Evolutionary conservation across 2,329 filamentous ascomycete genomes (phyloP).

Genomic region (Zalaria obscura): DNA sequence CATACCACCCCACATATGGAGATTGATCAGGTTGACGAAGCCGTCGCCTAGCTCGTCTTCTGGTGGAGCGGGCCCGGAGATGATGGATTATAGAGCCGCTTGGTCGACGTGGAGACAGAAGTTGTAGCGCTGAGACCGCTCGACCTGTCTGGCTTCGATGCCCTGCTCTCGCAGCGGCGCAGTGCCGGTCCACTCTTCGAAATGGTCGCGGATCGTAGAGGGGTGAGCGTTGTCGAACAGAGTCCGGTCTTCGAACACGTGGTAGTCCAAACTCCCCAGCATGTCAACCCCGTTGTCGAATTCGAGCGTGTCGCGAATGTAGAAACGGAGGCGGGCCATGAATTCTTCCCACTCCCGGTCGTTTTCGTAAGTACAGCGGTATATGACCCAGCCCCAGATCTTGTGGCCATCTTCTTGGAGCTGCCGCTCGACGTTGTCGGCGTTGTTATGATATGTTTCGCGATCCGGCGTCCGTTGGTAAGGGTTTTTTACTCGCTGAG

Average conservation of each 20-base stretch:
- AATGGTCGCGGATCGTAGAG: slow-evolving; percentile 6
- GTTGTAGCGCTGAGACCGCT: slow-evolving; percentile 6
- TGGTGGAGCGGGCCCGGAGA: slow-evolving; percentile 1
- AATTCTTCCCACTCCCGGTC: slow-evolving; percentile 7
- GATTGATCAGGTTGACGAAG: slow-evolving; percentile 3
- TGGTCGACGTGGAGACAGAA: slow-evolving; percentile 8
- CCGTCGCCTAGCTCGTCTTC: background rate
- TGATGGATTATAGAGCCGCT: slow-evolving; percentile 5
- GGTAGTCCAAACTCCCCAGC: slow-evolving; percentile 1
- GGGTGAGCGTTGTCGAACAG: slow-evolving; percentile 3
- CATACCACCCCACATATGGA: slow-evolving; percentile 1
- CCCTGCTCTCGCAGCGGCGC: slow-evolving; percentile 6
- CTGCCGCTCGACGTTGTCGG: slow-evolving; percentile 7
- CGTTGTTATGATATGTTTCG: background rate
- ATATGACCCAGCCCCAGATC: slow-evolving; percentile 9
- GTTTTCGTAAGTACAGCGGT: slow-evolving; percentile 8
- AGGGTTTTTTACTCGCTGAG: background rate
- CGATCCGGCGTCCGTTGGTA: background rate
- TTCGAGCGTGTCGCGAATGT: slow-evolving; percentile 1
- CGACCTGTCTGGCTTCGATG: background rate
- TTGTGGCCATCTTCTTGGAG: slow-evolving; percentile 7
- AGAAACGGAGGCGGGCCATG: slow-evolving; percentile 4
- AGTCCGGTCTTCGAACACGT: slow-evolving; percentile 7
- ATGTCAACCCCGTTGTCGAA: slow-evolving; percentile 6
- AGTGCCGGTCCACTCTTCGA: slow-evolving; percentile 3